phyloP scores from a whole-genome alignment of 768 basidiomycete species.

The Russula sp. region DNA sequence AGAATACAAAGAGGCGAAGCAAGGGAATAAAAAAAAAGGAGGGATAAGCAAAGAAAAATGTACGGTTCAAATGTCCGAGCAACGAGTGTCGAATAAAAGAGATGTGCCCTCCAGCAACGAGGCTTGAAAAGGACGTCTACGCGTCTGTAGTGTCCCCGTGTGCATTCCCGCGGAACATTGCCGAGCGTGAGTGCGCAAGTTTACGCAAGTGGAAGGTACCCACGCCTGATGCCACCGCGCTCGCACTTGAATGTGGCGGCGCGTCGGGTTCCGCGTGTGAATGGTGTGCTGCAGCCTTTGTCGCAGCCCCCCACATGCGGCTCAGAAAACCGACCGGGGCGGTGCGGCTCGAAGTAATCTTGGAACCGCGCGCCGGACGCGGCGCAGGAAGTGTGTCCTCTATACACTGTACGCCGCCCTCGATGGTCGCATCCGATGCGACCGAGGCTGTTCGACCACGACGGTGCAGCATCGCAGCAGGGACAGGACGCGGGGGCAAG shows the following conservation, averaged over 20 bases:
- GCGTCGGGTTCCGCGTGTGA: conserved; percentile 16
- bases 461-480: conserved; percentile 35
- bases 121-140: neutral
- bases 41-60: conserved; percentile 13
- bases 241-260: conserved; percentile 25
- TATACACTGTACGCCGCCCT: conserved; percentile 7
- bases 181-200: conserved; percentile 41
- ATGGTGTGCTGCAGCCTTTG: conserved; percentile 30
- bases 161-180: conserved; percentile 34
- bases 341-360: conserved; percentile 27
- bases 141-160: conserved; percentile 7
- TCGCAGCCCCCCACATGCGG: conserved; percentile 69
- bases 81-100: conserved; percentile 18
- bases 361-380: conserved; percentile 21
- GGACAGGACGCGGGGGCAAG: conserved; percentile 44
- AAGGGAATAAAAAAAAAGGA: neutral
- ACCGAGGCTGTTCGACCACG: conserved; percentile 18
- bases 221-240: conserved; percentile 26
- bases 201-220: conserved; percentile 35
- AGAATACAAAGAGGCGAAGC: conserved; percentile 4
- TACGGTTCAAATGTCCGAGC: conserved; percentile 12
- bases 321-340: conserved; percentile 50
- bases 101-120: conserved; percentile 18
- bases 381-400: conserved; percentile 2
- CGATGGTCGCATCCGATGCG: conserved; percentile 23